phyloP scores from a whole-genome alignment of 2,329 filamentous ascomycete genomes.

The Penicillium sp. region DNA sequence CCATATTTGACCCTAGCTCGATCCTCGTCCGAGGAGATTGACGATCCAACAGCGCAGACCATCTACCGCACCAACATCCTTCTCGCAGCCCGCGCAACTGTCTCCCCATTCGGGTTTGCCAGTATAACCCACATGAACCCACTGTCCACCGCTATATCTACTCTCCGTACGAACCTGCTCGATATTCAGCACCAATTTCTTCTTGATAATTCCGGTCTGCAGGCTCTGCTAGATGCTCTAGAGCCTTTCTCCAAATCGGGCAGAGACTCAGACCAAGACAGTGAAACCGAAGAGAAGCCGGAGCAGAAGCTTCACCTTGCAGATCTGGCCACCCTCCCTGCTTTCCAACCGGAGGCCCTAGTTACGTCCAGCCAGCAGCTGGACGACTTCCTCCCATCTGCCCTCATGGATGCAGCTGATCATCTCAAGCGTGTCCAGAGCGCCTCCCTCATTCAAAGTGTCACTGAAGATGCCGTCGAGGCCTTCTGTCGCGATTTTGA shows the following conservation, averaged over 20 bases:
- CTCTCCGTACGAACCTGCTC: conserved; percentile 54
- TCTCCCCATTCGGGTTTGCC: conserved; percentile 59
- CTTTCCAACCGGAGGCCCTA: conserved; percentile 63
- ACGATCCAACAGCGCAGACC: conserved; percentile 45
- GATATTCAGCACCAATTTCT: conserved; percentile 73
- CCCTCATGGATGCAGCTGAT: conserved; percentile 86
- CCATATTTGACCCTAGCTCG: conserved; percentile 72
- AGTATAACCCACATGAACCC: conserved; percentile 57
- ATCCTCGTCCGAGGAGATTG: conserved; percentile 51
- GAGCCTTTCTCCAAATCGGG: conserved; percentile 36
- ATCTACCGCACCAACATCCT: conserved; percentile 52
- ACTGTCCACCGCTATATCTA: conserved; percentile 55
- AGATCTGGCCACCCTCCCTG: conserved; percentile 55
- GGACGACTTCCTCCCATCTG: conserved; percentile 89
- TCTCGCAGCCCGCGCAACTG: conserved; percentile 39
- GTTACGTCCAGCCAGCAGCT: conserved; percentile 70
- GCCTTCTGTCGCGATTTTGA: conserved; percentile 85
- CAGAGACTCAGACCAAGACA: conserved; percentile 13
- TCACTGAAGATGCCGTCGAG: conserved; percentile 81
- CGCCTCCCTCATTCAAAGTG: conserved; percentile 67
- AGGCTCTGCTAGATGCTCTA: conserved; percentile 62
- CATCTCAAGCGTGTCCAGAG: conserved; percentile 74
- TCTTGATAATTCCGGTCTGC: conserved; percentile 71
- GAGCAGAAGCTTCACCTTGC: conserved; percentile 51
- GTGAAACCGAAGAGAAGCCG: conserved; percentile 21